A percentile compares a stretch with the other conserved stretches of the same genome.
phyloP scores from a whole-genome alignment of 371 early-diverging fungal genomes.

The Entomophthora muscae region DNA sequence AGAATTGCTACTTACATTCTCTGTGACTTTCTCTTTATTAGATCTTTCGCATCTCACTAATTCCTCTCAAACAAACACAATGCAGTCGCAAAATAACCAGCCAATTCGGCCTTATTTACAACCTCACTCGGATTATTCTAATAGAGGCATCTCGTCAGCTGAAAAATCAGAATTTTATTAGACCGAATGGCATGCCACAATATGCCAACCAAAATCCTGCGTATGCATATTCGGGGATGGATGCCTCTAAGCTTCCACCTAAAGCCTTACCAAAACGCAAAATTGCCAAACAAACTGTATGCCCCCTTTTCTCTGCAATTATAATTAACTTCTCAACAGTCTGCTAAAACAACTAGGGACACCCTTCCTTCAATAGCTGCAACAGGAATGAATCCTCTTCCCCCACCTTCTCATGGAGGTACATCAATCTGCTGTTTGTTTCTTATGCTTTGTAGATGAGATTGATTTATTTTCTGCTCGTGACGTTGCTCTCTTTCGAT shows the following conservation, averaged over 20 bases:
- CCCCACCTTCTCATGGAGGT: neutral
- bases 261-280: neutral
- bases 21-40: no score
- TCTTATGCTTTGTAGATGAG: slow-evolving; percentile 29
- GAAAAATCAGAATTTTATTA: neutral
- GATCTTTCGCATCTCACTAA: neutral
- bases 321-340: neutral
- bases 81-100: neutral
- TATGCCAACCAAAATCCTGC: neutral
- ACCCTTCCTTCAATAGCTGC: neutral
- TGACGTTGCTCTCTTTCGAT: slow-evolving; percentile 56
- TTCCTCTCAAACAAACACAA: neutral
- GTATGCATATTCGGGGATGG: no score
- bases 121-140: neutral
- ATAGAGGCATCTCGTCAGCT: neutral
- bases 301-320: no score
- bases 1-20: no score
- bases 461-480: slow-evolving; percentile 42
- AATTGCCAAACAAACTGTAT: neutral
- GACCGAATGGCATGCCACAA: neutral
- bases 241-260: neutral
- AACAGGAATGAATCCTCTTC: neutral
- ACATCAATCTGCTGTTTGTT: neutral
- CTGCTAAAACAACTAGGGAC: neutral
- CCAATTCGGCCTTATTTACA: neutral